A percentile compares a stretch with the other conserved stretches of the same genome.
These are phyloP conservation scores for Tolypocladium endophyticum DNA, from an alignment of 2,329 filamentous ascomycete genomes.

Conservation along the genomic window DNA sequence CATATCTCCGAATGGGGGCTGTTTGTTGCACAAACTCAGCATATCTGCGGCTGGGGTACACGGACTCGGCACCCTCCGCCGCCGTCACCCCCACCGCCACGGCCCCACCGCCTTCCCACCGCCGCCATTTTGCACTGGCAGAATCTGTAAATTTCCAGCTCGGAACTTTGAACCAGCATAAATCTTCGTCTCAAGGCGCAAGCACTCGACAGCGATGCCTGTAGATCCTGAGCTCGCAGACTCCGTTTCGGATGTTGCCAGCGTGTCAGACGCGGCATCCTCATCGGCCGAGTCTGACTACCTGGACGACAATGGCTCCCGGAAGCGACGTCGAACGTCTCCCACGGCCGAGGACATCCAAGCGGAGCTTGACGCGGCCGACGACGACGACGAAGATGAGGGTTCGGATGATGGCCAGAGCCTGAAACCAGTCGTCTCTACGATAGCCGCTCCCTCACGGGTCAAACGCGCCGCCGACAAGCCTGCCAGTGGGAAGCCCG, in stretches of 20 bases:
- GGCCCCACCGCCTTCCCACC: background rate
- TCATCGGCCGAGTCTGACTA: conserved; percentile 35
- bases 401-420: conserved; percentile 20
- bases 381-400: conserved; percentile 16
- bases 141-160: background rate
- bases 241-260: background rate
- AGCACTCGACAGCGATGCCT: background rate
- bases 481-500: conserved; percentile 8
- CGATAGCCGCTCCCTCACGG: conserved; percentile 42
- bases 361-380: conserved; percentile 8
- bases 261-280: background rate
- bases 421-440: conserved; percentile 24
- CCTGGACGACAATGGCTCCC: conserved; percentile 32
- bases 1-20: background rate
- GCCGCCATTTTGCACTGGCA: background rate
- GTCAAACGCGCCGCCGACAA: conserved; percentile 29
- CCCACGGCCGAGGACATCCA: conserved; percentile 14
- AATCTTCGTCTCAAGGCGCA: background rate
- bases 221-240: background rate
- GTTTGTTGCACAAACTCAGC: background rate
- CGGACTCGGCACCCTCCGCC: background rate
- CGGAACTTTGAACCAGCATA: background rate
- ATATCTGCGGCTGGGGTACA: no score
- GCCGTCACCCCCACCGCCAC: background rate
- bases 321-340: conserved; percentile 34